Evolutionary conservation across 2,329 filamentous ascomycete species (phyloP), one percentile per base, ranked within the genome.

Genomic region (Phialemonium atrogriseum): DNA sequence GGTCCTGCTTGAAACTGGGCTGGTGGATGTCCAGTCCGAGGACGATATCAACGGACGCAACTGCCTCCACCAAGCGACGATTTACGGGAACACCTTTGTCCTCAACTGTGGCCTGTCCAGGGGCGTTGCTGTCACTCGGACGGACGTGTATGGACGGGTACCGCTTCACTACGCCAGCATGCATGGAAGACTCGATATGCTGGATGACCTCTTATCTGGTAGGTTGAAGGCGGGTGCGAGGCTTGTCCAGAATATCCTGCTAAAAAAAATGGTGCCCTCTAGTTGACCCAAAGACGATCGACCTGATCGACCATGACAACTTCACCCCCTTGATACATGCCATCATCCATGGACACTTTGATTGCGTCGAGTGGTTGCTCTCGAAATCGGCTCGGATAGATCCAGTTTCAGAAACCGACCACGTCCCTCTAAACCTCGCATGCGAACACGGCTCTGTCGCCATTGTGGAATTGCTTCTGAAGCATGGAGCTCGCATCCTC

Each of bases 11-110:
- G 77, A 84, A 29, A 94, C 88, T 3, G 76, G 77, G 1, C 62
- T 91, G 15, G 84, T 98, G 20, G 82, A 96, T 54, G 71, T 95
- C n/a, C 79, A 86, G 48, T 91, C 87, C 1, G 86, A 94, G 47
- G 91, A 98, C 52, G 88, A 95, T 48, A 96, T 98, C 55, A 98
- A 96, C 48, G 89, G 95, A 60, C 75, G 91, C 24, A 98, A 95
- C 49, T 94, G 88, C 50, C 68, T 98, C 27, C 91, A 98, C 48
- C 91, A 96, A 59, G 85, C 91, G n/a, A 82, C 88, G 1, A 95
- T 96, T 32, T 94, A 93, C 39, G 88, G 88, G 13, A 88, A 88
- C 48, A 62, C 73, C 8, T 80, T 84, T 44, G 83, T 95, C 18
- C 64, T 96, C 36, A 65, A 74, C 30, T 77, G 82, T 42, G 88